Evolutionary conservation across 768 basidiomycete species (phyloP), one percentile per base, ranked within the genome.

Genomic region (Trametes elegans): DNA sequence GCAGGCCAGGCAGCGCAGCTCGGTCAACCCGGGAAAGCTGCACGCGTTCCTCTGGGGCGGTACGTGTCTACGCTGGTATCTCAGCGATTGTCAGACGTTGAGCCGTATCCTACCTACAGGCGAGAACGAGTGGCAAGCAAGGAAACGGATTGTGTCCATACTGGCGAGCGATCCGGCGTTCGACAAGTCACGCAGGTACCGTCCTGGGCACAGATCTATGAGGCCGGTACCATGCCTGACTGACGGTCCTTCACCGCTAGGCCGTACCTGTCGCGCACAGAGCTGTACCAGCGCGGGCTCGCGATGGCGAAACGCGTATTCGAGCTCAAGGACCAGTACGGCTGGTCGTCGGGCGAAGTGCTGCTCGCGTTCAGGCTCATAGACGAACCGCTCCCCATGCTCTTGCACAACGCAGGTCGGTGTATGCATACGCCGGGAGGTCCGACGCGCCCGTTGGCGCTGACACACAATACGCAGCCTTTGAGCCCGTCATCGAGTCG

Each of bases 401-500:
- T 47, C 36, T 59, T 78, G 40, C 77, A 79, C 47, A 59, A 67
- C 34, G 48, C 70, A 3, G 77, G 74, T 72, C 28, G 34, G 63
- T 57, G 13, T 5, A 11, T 16, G 14, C 53, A 26, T n/a, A 1
- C 6, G 29, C n/a, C n/a, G n/a, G n/a, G n/a, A n/a, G 7, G 8
- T 28, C 8, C 7, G 26, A 6, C 32, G 16, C 48, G n/a, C 24
- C 35, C 35, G 8, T 29, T 19, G 32, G 19, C 59, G 6, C 73
- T 24, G 70, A 36, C 31, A 42, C 11, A 16, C 16, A 5, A 3
- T 16, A 9, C 44, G 6, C 2, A 71, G 73, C 86, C 0, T 91
- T 91, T 61, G 77, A 82, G 47, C 88, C 88, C 3, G 83, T 90
- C 11, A 77, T 90, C 49, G 61, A 73, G 45, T 76, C 79, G 1